Evolutionary conservation across 1,139 yeast species (phyloP).

Genomic region (Yamadazyma triangularis): DNA sequence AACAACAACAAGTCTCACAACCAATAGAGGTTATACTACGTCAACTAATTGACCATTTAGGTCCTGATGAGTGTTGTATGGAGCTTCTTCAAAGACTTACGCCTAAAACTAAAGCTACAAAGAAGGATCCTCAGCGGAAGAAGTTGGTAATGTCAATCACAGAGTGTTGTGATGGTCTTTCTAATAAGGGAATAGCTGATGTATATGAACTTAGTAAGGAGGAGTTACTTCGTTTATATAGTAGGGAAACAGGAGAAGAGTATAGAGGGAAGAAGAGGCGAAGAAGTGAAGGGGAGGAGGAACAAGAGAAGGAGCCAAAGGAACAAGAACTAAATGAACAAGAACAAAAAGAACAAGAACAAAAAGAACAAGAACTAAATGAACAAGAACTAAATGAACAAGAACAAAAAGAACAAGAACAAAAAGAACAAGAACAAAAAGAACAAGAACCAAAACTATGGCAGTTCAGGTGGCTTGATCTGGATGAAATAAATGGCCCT

Average conservation of each 20-base stretch:
- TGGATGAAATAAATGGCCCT: slow-evolving; percentile 54
- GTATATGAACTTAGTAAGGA: slow-evolving; percentile 57
- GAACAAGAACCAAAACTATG: slow-evolving; percentile 31
- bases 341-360: too few species aligned
- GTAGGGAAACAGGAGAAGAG: slow-evolving; percentile 45
- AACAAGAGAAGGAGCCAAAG: too few species aligned
- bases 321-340: too few species aligned
- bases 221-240: slow-evolving; percentile 52
- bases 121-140: slow-evolving; percentile 19
- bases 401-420: too few species aligned
- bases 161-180: slow-evolving; percentile 44
- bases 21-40: slow-evolving; percentile 23
- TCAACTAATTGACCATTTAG: slow-evolving; percentile 37
- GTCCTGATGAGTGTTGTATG: slow-evolving; percentile 61
- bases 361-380: too few species aligned
- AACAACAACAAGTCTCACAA: not conserved
- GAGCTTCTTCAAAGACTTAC: slow-evolving; percentile 53
- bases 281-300: slow-evolving; percentile 9
- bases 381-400: too few species aligned
- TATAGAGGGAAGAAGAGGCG: slow-evolving; percentile 22
- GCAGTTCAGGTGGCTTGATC: slow-evolving; percentile 62
- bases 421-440: slow-evolving; percentile 6
- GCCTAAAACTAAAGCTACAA: slow-evolving; percentile 16
- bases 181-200: slow-evolving; percentile 34
- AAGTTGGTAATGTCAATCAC: slow-evolving; percentile 38